Conservation (phyloP, 768 basidiomycete species). For the Boletus eberwhitei region DNA sequence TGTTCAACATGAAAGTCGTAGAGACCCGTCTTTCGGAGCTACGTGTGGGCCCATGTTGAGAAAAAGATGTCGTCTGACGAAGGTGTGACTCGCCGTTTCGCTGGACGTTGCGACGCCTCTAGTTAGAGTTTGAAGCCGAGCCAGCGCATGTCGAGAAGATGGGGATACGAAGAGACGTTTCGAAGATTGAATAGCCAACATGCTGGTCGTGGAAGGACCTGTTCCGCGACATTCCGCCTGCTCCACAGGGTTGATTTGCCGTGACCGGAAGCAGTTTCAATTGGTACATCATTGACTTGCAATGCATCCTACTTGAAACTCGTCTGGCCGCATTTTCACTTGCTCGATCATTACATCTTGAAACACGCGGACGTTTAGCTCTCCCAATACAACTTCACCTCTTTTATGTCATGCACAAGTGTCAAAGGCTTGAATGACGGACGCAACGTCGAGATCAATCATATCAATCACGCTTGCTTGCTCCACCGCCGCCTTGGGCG, state of each 20-base stretch:
- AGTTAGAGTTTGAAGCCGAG: neutral
- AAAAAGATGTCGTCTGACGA: neutral
- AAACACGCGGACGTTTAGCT: neutral
- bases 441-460: no score
- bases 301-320: neutral
- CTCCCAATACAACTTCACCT: neutral
- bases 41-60: neutral
- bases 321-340: no score
- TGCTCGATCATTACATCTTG: neutral
- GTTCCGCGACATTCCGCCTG: constrained; percentile 5
- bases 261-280: neutral
- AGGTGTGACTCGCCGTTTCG: constrained; percentile 15
- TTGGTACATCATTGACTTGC: no score
- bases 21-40: constrained; percentile 67
- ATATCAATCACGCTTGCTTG: neutral
- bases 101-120: constrained; percentile 20
- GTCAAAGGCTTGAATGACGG: no score
- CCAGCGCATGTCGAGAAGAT: neutral
- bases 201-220: constrained; percentile 6
- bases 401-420: no score
- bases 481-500: neutral
- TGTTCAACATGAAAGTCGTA: constrained; percentile 86
- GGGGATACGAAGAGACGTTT: neutral
- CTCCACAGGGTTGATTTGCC: constrained; percentile 4
- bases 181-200: neutral